phyloP scores from a whole-genome alignment of 148 eudicot genomes.

The Mesembryanthemum crystallinum region DNA sequence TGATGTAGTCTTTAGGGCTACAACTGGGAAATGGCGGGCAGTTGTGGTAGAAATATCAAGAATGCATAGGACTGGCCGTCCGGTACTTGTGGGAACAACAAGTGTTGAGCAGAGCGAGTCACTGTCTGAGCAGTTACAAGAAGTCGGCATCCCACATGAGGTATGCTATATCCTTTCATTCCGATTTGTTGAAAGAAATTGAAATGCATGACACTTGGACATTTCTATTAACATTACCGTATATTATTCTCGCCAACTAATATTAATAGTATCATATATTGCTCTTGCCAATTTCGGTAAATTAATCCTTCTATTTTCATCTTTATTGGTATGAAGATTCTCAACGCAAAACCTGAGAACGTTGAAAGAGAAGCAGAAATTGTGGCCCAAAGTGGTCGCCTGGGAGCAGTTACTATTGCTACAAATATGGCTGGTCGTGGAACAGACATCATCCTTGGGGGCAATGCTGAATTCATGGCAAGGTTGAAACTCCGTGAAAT shows the following conservation, averaged over 20 bases:
- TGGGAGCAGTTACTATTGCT: slow-evolving; percentile 98
- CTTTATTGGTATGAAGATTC: slow-evolving; percentile 49
- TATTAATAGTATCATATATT: neutral
- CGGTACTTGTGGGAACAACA: slow-evolving; percentile 98
- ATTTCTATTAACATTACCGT: neutral
- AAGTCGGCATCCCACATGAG: slow-evolving; percentile 94
- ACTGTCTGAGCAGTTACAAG: slow-evolving; percentile 73
- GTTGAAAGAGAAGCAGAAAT: slow-evolving; percentile 99
- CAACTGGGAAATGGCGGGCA: slow-evolving; percentile 92
- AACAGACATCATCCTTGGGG: slow-evolving; percentile 98
- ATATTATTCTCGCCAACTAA: neutral
- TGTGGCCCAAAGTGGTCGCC: slow-evolving; percentile 99
- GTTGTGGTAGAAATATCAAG: slow-evolving; percentile 95
- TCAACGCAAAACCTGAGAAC: slow-evolving; percentile 98
- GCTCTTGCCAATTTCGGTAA: neutral
- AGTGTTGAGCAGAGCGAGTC: slow-evolving; percentile 97
- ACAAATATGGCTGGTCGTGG: slow-evolving; percentile 99
- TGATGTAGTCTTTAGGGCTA: slow-evolving; percentile 90
- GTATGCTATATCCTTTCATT: slow-evolving; percentile 30
- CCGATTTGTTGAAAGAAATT: neutral
- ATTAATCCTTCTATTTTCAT: neutral
- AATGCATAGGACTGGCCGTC: slow-evolving; percentile 92
- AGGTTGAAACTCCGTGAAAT: slow-evolving; percentile 93
- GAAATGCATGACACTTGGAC: neutral
- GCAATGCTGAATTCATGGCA: slow-evolving; percentile 99